Evolutionary conservation across 23 red algal species (phyloP), one percentile per base, ranked within the genome.

Genomic region (Gracilaria gracilis): DNA sequence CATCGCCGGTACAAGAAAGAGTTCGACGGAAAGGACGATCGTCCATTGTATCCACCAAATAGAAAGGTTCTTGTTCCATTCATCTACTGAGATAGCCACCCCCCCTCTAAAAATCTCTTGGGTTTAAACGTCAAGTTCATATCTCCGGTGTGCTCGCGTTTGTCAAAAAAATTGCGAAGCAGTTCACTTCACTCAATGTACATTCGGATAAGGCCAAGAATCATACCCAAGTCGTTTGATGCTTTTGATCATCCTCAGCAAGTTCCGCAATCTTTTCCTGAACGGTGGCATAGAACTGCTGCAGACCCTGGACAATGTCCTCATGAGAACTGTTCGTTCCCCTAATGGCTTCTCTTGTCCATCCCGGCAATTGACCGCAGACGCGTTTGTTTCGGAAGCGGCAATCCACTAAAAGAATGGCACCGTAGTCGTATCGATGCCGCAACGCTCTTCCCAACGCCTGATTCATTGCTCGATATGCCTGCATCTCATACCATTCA

Each of bases 401-500:
- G 11, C 57, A 44, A 82, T 98, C 95, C 0, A 94, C 37, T 29
- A 98, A 86, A 49, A 97, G 50, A 31, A 98, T 88, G 66, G 93
- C 91, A n/a, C 89, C 92, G 76, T 98, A 85, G 84, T 98, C 95
- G 9, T 85, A 72, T 34, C 83, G 79, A 57, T 98, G 91, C 16
- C 95, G 86, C 37, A 98, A 79, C 19, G 80, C 89, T 59, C 95
- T 84, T 53, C 95, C 95, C 55, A 98, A 53, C 0, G 95, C 95
- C 70, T 98, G 95, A 64, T 98, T 98, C 64, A 98, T 48, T 5
- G 95, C 86, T 7, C 90, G 95, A 86, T 74, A 94, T 33, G 95
- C 95, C 47, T 98, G 95, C 65, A 98, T 88, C 39, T 88, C 79
- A 78, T 98, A 98, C 95, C 95, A 98, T 51, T 66, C 83, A 51